Base-by-base conservation (phyloP, 2,329 filamentous ascomycete species). In the Endoconidiophora laricicola region DNA sequence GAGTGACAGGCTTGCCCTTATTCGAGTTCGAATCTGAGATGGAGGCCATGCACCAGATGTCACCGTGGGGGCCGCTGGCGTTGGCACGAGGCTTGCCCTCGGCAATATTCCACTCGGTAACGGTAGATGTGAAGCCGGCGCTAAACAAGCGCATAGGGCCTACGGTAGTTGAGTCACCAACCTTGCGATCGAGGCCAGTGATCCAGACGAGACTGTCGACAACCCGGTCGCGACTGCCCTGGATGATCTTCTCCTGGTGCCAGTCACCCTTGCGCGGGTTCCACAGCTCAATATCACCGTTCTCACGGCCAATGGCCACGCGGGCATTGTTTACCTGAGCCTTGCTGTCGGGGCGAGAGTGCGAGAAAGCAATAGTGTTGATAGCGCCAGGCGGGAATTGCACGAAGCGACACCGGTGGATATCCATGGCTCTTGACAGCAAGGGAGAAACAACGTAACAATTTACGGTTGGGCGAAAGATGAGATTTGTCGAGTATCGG, bases 251-350 rank as follows among this genome's bases (percentile, higher is more conserved):
- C 69, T 98, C 91, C 63, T 96, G 91, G 56, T 86, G 76, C 91
- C 91, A 98, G 54, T 73, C 70, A 14, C 85, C 86, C 56, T 76
- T 77, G 49, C 80, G 68, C 2, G 90, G 87, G 63, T 94, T 94
- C 91, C 91, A 98, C 56, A 98, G 87, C 67, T 98, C 91, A 58
- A 98, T 91, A 61, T 94, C 86, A 58, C 91, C 91, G 63, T 96
- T 95, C 52, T 86, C 83, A 57, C 91, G 81, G 54, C 91, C 91
- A 58, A 98, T 76, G 2, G 91, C 91, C 49, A 96, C 76, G 57
- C 87, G 79, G 73, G 78, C 54, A 71, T 75, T 20, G 73, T 71
- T 58, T 65, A 73, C 58, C 62, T 70, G 62, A 63, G 61, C 67
- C 55, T 67, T 64, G 54, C 71, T 67, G 56, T 65, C 65, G 47